phyloP scores from a whole-genome alignment of 1,139 yeast genomes.

The Eremothecium cymbalariae region DNA sequence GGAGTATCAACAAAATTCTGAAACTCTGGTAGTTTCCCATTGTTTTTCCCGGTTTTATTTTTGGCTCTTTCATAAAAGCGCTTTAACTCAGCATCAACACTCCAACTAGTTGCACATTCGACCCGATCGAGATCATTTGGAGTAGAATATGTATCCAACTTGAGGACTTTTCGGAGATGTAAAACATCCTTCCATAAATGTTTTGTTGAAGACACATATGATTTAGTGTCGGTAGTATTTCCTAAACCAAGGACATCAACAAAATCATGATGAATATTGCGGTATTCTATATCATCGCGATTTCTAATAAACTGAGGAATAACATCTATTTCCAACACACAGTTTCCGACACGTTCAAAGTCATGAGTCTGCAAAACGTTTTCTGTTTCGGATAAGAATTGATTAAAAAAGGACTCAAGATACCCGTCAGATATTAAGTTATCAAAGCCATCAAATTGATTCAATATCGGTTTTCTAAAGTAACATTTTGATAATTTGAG shows the following conservation, averaged over 20 bases:
- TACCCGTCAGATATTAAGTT: slow-evolving; percentile 24
- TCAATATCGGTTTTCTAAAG: slow-evolving; percentile 34
- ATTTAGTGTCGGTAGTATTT: slow-evolving; percentile 20
- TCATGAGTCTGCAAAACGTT: slow-evolving; percentile 18
- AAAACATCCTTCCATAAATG: slow-evolving; percentile 56
- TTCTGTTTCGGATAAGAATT: slow-evolving; percentile 12
- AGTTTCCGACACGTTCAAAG: slow-evolving; percentile 49
- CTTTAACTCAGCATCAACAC: slow-evolving; percentile 34
- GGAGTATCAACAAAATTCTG: slow-evolving; percentile 13
- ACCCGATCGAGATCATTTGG: slow-evolving; percentile 16
- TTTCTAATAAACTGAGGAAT: slow-evolving; percentile 52
- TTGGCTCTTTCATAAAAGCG: slow-evolving; percentile 31
- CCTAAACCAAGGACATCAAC: slow-evolving; percentile 30
- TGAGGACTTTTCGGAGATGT: slow-evolving; percentile 43
- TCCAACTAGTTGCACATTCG: slow-evolving; percentile 33
- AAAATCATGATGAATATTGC: slow-evolving; percentile 46
- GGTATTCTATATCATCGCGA: slow-evolving; percentile 38
- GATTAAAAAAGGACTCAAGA: slow-evolving; percentile 23
- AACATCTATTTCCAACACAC: slow-evolving; percentile 63
- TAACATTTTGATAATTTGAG: slow-evolving; percentile 35
- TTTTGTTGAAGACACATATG: slow-evolving; percentile 49
- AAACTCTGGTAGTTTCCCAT: slow-evolving; percentile 12
- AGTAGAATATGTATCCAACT: slow-evolving; percentile 30
- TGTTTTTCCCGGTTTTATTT: slow-evolving; percentile 12
- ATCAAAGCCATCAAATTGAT: slow-evolving; percentile 24